Conservation (phyloP, 2,329 filamentous ascomycete genomes). For the Thielaviopsis populi region DNA sequence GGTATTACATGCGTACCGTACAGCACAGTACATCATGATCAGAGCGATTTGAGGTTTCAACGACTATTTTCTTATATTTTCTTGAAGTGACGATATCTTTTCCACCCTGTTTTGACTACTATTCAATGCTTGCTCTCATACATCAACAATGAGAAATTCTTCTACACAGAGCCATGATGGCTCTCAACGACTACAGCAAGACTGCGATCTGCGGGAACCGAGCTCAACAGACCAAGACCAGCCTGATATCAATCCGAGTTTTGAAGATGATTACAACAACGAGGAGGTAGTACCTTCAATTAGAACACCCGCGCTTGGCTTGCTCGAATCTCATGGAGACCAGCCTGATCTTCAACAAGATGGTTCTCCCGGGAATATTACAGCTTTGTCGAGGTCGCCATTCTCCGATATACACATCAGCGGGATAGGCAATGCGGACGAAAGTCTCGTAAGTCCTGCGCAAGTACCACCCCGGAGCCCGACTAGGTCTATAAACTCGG, state of each 20-base stretch:
- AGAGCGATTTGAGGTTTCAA: not conserved
- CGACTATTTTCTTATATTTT: not conserved
- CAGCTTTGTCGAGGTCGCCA: not conserved
- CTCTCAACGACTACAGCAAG: not conserved
- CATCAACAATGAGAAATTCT: not conserved
- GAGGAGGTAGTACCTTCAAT: not conserved
- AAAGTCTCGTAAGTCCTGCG: conserved; percentile 19
- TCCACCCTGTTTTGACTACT: too few species aligned
- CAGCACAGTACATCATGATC: too few species aligned
- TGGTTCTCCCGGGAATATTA: not conserved
- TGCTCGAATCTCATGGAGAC: not conserved
- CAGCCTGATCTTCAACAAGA: not conserved
- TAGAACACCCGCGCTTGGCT: conserved; percentile 25
- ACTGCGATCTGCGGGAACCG: not conserved
- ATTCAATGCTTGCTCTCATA: not conserved
- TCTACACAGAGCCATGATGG: not conserved
- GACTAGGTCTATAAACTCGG: conserved; percentile 52
- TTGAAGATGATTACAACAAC: not conserved
- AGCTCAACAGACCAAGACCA: not conserved
- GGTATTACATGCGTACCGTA: too few species aligned
- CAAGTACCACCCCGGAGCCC: conserved; percentile 46
- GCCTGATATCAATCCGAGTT: not conserved
- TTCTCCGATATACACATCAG: not conserved
- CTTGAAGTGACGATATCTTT: too few species aligned
- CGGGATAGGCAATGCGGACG: not conserved